phyloP scores from a whole-genome alignment of 768 basidiomycete genomes.

The Phaeotremella fagi region DNA sequence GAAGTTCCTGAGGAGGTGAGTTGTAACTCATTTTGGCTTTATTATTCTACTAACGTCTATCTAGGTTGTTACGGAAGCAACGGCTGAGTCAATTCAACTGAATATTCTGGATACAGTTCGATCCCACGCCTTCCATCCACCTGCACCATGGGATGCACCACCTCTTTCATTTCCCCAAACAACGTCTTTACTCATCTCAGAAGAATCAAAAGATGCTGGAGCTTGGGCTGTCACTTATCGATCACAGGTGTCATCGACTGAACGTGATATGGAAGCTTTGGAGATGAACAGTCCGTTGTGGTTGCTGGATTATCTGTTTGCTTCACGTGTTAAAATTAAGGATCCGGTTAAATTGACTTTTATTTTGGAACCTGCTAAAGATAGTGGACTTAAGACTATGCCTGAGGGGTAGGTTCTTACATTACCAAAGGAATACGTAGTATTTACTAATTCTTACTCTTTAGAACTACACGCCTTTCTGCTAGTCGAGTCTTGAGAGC shows the following conservation, averaged over 20 bases:
- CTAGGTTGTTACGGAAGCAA: conserved; percentile 32
- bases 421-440: not conserved
- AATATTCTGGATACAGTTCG: conserved; percentile 48
- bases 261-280: conserved; percentile 56
- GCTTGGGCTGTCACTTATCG: conserved; percentile 72
- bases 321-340: conserved; percentile 55
- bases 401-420: conserved; percentile 67
- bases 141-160: conserved; percentile 68
- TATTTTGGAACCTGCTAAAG: conserved; percentile 67
- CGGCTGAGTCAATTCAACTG: conserved; percentile 45
- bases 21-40: too few relatives aligned
- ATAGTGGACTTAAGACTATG: conserved; percentile 67
- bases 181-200: conserved; percentile 69
- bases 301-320: conserved; percentile 79
- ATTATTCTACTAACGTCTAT: not conserved
- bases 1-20: conserved; percentile 21
- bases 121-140: conserved; percentile 55
- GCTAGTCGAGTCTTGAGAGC: conserved; percentile 81
- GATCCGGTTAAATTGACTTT: conserved; percentile 76
- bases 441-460: too few relatives aligned
- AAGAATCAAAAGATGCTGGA: conserved; percentile 60
- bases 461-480: conserved; percentile 76
- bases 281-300: conserved; percentile 80
- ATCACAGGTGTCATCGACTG: conserved; percentile 60
- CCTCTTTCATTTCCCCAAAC: conserved; percentile 58